phyloP scores from a whole-genome alignment of 805 yeast species.

The Danielozyma ontarioensis region DNA sequence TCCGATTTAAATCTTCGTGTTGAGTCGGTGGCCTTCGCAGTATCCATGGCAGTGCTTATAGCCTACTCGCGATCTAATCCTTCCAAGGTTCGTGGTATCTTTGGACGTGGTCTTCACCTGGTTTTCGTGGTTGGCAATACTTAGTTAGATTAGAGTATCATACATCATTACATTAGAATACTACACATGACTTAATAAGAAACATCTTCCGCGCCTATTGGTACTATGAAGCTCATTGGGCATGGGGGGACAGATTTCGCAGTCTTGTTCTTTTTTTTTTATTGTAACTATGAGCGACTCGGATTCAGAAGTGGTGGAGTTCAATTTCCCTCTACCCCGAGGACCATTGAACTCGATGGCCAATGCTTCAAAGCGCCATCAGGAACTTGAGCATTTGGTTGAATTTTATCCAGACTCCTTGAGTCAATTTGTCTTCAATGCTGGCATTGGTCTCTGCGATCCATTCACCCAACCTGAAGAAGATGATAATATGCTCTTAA shows the following conservation, averaged over 20 bases:
- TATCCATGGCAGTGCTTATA: constrained; percentile 31
- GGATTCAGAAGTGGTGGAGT: background rate
- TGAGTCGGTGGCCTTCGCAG: constrained; percentile 27
- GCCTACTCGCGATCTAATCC: constrained; percentile 27
- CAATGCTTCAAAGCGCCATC: background rate
- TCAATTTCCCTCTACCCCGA: no score
- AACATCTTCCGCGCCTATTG: no score
- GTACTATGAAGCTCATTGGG: no score
- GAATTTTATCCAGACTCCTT: no score
- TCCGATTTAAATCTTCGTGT: constrained; percentile 18
- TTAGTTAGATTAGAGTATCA: no score
- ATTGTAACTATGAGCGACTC: background rate
- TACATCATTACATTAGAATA: no score
- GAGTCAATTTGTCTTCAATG: constrained; percentile 5
- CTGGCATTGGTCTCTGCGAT: constrained; percentile 35
- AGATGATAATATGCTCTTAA: constrained; percentile 45
- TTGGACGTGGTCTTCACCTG: constrained; percentile 27
- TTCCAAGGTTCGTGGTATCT: constrained; percentile 29
- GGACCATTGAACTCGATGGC: background rate
- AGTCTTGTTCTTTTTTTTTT: background rate
- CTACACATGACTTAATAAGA: no score
- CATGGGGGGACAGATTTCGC: no score
- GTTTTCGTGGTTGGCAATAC: no score
- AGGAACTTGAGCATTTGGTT: no score
- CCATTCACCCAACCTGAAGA: constrained; percentile 70